These are phyloP conservation scores for Aspergillus proliferans DNA, from an alignment of 2,329 filamentous ascomycete genomes.

Conservation along the genomic window DNA sequence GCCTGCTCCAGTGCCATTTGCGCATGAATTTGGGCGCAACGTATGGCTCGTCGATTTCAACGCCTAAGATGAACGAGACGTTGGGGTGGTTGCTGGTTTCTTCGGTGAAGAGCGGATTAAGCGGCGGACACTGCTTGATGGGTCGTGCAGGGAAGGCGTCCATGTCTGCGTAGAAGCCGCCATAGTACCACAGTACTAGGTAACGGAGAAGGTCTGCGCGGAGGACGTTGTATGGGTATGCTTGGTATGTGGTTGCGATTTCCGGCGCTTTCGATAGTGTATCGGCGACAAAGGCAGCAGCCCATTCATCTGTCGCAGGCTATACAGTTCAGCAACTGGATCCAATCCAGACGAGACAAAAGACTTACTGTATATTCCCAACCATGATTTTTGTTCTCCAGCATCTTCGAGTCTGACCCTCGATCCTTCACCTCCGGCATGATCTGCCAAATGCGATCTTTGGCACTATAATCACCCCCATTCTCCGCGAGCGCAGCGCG, in stretches of 20 bases:
- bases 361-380: conserved; percentile 24
- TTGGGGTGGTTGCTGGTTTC: conserved; percentile 9
- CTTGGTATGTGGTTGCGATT: conserved; percentile 20
- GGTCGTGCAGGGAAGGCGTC: conserved; percentile 23
- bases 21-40: conserved; percentile 24
- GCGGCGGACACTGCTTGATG: conserved; percentile 24
- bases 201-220: conserved; percentile 45
- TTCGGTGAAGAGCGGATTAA: conserved; percentile 13
- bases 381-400: conserved; percentile 21
- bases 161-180: conserved; percentile 31
- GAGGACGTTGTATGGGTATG: conserved; percentile 42
- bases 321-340: conserved; percentile 3
- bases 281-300: conserved; percentile 19
- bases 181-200: conserved; percentile 30
- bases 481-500: conserved; percentile 4
- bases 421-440: conserved; percentile 16
- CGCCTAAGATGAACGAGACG: conserved; percentile 27
- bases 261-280: conserved; percentile 21
- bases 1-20: conserved; percentile 29
- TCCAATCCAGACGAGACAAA: too few relatives aligned
- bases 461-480: conserved; percentile 4
- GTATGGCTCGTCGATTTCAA: conserved; percentile 32
- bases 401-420: conserved; percentile 18
- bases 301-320: conserved; percentile 22
- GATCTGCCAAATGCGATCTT: conserved; percentile 28